Evolutionary conservation across 805 yeast species (phyloP), one percentile per base, ranked within the genome.

Genomic region (Kazachstania psychrophila): DNA sequence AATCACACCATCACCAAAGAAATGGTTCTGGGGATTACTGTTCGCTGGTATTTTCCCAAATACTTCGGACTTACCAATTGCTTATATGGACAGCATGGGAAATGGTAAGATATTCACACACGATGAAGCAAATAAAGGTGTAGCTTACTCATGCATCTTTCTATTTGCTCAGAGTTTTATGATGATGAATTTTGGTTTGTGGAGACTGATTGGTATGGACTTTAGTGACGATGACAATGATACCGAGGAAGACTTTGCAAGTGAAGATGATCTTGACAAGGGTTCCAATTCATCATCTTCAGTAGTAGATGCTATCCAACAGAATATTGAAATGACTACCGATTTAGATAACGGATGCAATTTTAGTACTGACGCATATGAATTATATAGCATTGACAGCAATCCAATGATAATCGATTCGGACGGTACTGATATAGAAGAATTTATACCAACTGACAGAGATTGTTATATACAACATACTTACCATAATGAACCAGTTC

Each of bases 51-150:
- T 81, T 20, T 74, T 84, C 50, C 88, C 87, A 30, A 85, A 85
- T 51, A 75, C 79, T 32, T 74, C 87, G 10, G 95, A 85, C 59
- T 65, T 85, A 38, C 95, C 95, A 0, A 81, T 85, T 46, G 94
- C 95, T 0, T 86, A 85, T 47, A 56, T 79, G 27, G 85, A 79
- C 50, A 79, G 92, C 3, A 61, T 85, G 51, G 78, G 82, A 16
- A 64, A 69, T 13, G 77, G 86, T 0, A 62, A 72, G 1, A 59
- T 68, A 4, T 77, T 86, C 47, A 61, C 75, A 0, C 39, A 62
- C 4, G 68, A 57, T 4, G 72, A 79, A 37, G 79, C 81, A 13
- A 66, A 73, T 37, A 68, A 71, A 47, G 95, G 95, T 22, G 80
- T 79, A 19, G 89, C 95, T 0, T 85, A 82, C 57, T 76, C 81